A percentile compares a stretch with the other conserved stretches of the same genome.
Conservation (phyloP, 2,329 filamentous ascomycete genomes). For the Neonectria magnoliae region DNA sequence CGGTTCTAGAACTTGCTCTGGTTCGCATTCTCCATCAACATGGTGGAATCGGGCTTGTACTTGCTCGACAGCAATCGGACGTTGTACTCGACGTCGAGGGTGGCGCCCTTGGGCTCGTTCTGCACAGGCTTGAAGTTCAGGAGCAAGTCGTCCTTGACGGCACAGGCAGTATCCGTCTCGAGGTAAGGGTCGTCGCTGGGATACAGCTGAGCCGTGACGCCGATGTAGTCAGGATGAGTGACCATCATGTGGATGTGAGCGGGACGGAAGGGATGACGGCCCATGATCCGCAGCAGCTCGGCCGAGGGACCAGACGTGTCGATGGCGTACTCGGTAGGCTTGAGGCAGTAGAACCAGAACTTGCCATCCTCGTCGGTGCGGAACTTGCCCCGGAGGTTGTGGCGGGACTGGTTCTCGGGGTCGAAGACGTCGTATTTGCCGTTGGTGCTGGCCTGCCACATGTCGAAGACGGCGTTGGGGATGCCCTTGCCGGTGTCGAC, state of each 20-base stretch:
- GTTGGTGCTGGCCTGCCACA: conserved; percentile 81
- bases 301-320: conserved; percentile 67
- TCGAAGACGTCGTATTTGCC: conserved; percentile 83
- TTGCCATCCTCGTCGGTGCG: conserved; percentile 74
- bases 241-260: conserved; percentile 65
- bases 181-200: conserved; percentile 75
- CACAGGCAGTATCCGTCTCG: conserved; percentile 57
- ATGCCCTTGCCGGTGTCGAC: conserved; percentile 73
- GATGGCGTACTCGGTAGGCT: conserved; percentile 78
- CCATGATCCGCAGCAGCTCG: conserved; percentile 56
- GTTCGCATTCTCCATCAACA: conserved; percentile 44
- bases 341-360: conserved; percentile 79
- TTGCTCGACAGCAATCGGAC: conserved; percentile 56
- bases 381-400: conserved; percentile 83
- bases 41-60: conserved; percentile 50
- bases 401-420: conserved; percentile 73
- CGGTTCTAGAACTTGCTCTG: conserved; percentile 38
- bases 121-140: conserved; percentile 60
- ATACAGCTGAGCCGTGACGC: conserved; percentile 81
- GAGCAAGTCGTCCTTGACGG: conserved; percentile 63
- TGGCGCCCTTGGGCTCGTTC: conserved; percentile 49
- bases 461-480: conserved; percentile 75
- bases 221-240: conserved; percentile 72
- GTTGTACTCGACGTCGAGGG: conserved; percentile 54
- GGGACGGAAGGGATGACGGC: conserved; percentile 59